Percentiles rank a stretch among this genome's conserved stretches.
phyloP scores from a whole-genome alignment of 805 yeast species.

The Wickerhamomyces queroliae region DNA sequence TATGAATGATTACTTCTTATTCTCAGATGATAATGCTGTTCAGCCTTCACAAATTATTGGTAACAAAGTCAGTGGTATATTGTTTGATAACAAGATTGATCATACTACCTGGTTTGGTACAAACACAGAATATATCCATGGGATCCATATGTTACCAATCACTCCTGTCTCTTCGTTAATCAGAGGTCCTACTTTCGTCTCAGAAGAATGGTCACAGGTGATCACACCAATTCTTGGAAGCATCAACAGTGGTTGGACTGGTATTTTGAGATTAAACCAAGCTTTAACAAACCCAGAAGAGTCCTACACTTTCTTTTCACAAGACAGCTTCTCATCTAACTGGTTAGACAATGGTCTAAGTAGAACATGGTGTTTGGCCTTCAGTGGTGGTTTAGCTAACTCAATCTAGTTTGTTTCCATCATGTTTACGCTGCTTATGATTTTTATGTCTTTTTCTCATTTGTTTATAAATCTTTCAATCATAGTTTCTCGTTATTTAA shows the following conservation, averaged over 20 bases:
- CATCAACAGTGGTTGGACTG: slow-evolving; percentile 60
- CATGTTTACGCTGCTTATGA: too few relatives aligned
- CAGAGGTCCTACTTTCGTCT: slow-evolving; percentile 44
- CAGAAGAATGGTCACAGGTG: slow-evolving; percentile 54
- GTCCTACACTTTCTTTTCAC: slow-evolving; percentile 38
- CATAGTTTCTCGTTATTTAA: too few relatives aligned
- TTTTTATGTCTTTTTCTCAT: too few relatives aligned
- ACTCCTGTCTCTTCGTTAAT: slow-evolving; percentile 57
- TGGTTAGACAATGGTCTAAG: slow-evolving; percentile 60
- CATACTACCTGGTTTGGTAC: slow-evolving; percentile 69
- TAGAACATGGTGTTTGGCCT: slow-evolving; percentile 56
- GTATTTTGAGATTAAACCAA: slow-evolving; percentile 35
- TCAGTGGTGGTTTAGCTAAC: slow-evolving; percentile 41
- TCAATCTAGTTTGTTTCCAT: too few relatives aligned
- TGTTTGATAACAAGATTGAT: slow-evolving; percentile 67
- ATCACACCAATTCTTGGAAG: slow-evolving; percentile 33
- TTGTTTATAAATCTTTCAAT: too few relatives aligned
- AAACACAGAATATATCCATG: slow-evolving; percentile 60
- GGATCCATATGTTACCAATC: slow-evolving; percentile 73
- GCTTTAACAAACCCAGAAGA: slow-evolving; percentile 37
- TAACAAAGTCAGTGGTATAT: slow-evolving; percentile 64
- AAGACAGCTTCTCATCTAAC: slow-evolving; percentile 23
- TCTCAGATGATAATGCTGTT: slow-evolving; percentile 38
- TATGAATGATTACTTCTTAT: slow-evolving; percentile 51
- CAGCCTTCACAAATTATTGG: slow-evolving; percentile 45